These are phyloP conservation scores for Juncus effusus DNA, from an alignment of 176 grass and related monocot genomes.

Conservation along the genomic window DNA sequence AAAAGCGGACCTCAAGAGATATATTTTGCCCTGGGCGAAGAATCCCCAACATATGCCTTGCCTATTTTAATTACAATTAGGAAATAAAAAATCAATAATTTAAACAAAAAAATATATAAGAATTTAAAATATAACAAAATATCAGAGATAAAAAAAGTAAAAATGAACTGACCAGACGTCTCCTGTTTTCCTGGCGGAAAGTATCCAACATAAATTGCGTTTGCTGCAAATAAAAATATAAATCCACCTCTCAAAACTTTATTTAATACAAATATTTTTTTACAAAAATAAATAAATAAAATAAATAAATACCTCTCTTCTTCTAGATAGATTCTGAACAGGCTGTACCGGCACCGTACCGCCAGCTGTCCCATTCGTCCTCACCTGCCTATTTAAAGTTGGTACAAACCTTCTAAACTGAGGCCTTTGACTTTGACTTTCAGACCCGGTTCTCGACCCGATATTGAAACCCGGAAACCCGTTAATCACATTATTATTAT, in stretches of 20 bases:
- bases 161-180: background rate
- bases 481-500: too few species aligned
- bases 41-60: background rate
- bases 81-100: slow-evolving; percentile 3
- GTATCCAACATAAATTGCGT: background rate
- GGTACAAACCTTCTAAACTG: background rate
- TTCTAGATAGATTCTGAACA: background rate
- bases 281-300: background rate
- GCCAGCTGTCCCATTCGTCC: background rate
- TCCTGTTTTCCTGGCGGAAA: background rate
- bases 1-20: slow-evolving; percentile 9
- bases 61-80: slow-evolving; percentile 3
- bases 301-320: slow-evolving; percentile 8
- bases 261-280: too few species aligned
- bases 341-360: too few species aligned
- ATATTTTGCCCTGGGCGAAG: background rate
- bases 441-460: too few species aligned
- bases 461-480: too few species aligned
- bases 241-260: background rate
- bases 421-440: background rate
- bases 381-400: background rate
- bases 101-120: background rate
- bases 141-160: background rate
- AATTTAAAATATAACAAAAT: too few species aligned
- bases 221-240: background rate